Conservation (phyloP, 768 basidiomycete genomes). For the Kwoniella mangroviensis region DNA sequence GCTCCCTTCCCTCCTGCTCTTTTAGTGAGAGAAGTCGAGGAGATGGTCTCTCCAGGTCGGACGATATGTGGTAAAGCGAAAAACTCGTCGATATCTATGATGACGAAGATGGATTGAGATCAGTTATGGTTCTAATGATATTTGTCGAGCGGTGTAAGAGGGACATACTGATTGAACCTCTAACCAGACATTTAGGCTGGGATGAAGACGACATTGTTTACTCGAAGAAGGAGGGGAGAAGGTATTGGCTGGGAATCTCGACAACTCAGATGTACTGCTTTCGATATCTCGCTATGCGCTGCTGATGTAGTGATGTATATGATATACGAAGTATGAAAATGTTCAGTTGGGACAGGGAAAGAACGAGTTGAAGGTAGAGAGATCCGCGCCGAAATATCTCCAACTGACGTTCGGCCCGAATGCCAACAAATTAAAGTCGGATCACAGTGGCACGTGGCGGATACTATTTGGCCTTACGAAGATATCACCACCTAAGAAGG, state of each 20-base stretch:
- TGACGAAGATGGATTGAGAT: background rate
- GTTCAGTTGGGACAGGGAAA: too few relatives aligned
- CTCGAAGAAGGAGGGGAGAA: background rate
- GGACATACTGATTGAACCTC: constrained; percentile 55
- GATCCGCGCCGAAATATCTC: background rate
- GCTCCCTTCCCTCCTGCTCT: constrained; percentile 61
- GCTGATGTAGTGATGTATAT: too few relatives aligned
- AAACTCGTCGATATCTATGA: constrained; percentile 57
- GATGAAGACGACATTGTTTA: background rate
- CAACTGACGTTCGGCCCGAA: background rate
- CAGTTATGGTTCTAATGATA: background rate
- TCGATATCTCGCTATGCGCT: too few relatives aligned
- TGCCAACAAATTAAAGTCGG: background rate
- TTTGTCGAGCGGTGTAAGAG: background rate
- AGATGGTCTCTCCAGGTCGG: constrained; percentile 59
- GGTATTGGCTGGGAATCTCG: too few relatives aligned
- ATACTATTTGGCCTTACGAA: background rate
- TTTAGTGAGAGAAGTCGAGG: constrained; percentile 53
- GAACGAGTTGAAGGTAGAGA: background rate
- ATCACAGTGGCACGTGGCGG: background rate
- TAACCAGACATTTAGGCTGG: constrained; percentile 44
- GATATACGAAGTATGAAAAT: too few relatives aligned
- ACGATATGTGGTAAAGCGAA: constrained; percentile 53
- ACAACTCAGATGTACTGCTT: too few relatives aligned
- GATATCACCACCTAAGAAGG: background rate